Evolutionary conservation across 108 stramenopile genomes (phyloP), one percentile per base, ranked within the genome.

Genomic region (Nitzschia putrida): DNA sequence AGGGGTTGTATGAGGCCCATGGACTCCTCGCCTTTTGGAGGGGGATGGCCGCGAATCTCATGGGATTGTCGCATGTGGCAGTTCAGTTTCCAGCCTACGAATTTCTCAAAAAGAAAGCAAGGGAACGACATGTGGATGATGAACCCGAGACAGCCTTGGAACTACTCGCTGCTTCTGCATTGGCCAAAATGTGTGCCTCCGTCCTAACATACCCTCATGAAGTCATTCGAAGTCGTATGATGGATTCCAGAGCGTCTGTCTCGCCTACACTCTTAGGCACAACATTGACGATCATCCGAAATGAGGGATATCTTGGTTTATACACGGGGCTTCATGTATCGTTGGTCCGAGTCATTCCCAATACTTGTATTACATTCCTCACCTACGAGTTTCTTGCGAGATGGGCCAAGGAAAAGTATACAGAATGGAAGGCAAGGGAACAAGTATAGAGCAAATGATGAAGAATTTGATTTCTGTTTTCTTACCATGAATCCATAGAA

Each of bases 41-140:
- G 65, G 96, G 96, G 0, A 80, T 96, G 71, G 80, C 85, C 9
- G 96, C 96, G 34, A 92, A 90, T 79, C 66, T 96, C 18, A 68
- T 96, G 43, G 96, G 96, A 55, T 80, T 96, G 53, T 77, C 80
- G 24, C 96, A 96, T 79, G 93, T 94, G 14, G 96, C 87, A 10
- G 84, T 96, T 23, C 96, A 96, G 72, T 96, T 96, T 71, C 96
- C 96, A 24, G 80, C 90, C 47, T 96, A 93, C 83, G 93, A 96
- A 70, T 77, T 71, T 12, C 72, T 94, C 9, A 94, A 94, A 61
- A 79, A 80, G 56, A 74, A 81, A 41, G 81, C 87, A 20, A 56
- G 87, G 21, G 72, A 74, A 29, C 68, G 82, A 12, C 76, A 81
- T 37, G 24, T 52, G 2, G 53, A 70, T 11, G 45, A 41, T 11